Evolutionary conservation across 768 basidiomycete genomes (phyloP).

Genomic region (Daedalea quercina): DNA sequence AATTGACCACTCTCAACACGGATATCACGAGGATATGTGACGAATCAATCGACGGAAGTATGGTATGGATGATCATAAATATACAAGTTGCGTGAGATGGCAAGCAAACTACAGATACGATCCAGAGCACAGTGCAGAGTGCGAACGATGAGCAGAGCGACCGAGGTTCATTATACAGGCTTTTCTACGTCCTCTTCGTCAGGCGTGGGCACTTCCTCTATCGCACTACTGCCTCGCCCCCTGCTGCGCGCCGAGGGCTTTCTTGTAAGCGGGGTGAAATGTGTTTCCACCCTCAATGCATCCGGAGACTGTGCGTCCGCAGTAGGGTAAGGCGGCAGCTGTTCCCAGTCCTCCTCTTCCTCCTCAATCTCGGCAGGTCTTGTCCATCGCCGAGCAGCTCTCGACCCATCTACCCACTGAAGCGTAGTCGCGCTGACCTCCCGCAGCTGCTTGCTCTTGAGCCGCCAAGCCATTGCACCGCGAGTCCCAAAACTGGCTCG

Average conservation of each 20-base stretch:
- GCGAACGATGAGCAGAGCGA: background rate
- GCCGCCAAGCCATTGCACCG: constrained; percentile 51
- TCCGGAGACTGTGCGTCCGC: constrained; percentile 24
- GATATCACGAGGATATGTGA: background rate
- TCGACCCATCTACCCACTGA: constrained; percentile 65
- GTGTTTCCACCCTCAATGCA: constrained; percentile 26
- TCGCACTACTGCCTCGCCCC: constrained; percentile 25
- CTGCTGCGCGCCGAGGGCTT: constrained; percentile 56
- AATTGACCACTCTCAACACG: background rate
- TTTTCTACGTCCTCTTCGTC: constrained; percentile 6
- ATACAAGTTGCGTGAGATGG: constrained; percentile 1
- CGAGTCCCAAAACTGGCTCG: constrained; percentile 29
- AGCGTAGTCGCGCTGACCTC: constrained; percentile 53
- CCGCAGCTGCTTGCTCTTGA: constrained; percentile 51
- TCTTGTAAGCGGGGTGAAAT: constrained; percentile 58
- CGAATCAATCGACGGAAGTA: background rate
- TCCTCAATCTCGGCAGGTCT: constrained; percentile 31
- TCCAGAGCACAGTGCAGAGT: background rate
- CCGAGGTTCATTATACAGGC: background rate
- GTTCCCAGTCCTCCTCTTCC: constrained; percentile 35
- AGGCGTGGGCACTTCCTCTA: constrained; percentile 6
- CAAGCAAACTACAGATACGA: background rate
- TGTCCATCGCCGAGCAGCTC: constrained; percentile 56
- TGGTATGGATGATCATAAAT: background rate
- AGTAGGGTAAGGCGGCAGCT: constrained; percentile 20